phyloP scores from a whole-genome alignment of 2,329 filamentous ascomycete species.

The Calonectria hawksworthii region DNA sequence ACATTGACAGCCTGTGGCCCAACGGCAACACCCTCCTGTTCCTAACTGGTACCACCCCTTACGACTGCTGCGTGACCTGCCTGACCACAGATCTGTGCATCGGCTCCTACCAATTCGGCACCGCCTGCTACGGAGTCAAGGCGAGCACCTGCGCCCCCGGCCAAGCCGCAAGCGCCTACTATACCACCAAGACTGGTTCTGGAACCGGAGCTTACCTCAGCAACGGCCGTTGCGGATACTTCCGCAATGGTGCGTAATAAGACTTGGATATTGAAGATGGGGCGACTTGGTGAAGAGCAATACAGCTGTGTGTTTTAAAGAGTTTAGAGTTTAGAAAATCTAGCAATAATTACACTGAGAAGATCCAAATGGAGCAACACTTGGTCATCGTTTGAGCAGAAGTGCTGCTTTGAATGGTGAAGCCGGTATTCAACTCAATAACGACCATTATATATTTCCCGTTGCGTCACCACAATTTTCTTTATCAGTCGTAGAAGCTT shows the following conservation, averaged over 20 bases:
- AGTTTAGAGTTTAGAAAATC: no score
- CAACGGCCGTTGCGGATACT: neutral
- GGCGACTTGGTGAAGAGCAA: neutral
- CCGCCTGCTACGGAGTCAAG: conserved; percentile 1
- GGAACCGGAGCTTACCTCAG: neutral
- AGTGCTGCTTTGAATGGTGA: no score
- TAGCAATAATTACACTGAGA: no score
- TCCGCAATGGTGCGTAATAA: neutral
- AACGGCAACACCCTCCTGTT: neutral
- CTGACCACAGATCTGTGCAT: neutral
- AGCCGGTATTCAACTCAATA: no score
- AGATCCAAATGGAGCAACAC: no score
- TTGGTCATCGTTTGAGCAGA: no score
- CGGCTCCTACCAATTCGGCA: neutral
- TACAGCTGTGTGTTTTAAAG: no score
- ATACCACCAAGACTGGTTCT: neutral
- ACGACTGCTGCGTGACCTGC: conserved; percentile 2
- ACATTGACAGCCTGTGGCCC: conserved; percentile 4
- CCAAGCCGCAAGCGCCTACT: neutral
- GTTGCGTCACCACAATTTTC: no score
- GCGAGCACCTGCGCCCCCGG: neutral
- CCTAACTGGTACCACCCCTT: neutral
- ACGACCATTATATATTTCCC: no score
- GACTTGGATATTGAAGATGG: no score
- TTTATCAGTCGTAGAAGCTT: no score